Evolutionary conservation across 768 basidiomycete species (phyloP).

Genomic region (Phanerochaete carnosa): DNA sequence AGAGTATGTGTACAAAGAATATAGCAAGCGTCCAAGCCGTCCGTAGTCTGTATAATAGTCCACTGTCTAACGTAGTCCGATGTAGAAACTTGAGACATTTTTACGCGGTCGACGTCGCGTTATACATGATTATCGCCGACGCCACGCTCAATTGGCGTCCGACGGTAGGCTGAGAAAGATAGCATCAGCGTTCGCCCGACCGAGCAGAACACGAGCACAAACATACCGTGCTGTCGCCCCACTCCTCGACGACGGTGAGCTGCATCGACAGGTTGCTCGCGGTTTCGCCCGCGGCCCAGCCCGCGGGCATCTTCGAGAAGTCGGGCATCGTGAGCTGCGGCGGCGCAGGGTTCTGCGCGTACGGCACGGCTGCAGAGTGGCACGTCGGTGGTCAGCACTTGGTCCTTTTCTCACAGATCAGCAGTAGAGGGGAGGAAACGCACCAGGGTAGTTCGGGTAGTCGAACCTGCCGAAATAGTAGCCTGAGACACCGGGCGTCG

Average conservation of each 20-base stretch:
- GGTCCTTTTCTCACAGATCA: background rate
- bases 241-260: constrained; percentile 42
- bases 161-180: background rate
- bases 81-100: too few species aligned
- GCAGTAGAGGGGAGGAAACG: background rate
- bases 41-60: too few species aligned
- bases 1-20: too few species aligned
- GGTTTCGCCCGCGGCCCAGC: constrained; percentile 33
- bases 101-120: background rate
- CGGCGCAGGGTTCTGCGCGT: constrained; percentile 36
- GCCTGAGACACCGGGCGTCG: constrained; percentile 32
- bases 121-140: background rate
- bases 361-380: constrained; percentile 34
- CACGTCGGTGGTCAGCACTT: background rate
- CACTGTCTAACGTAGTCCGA: too few species aligned
- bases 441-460: constrained; percentile 36
- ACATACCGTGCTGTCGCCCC: constrained; percentile 33
- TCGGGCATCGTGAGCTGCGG: constrained; percentile 41
- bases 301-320: constrained; percentile 38
- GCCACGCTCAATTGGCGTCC: background rate
- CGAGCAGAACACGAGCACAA: background rate
- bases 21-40: too few species aligned
- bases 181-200: background rate
- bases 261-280: constrained; percentile 33
- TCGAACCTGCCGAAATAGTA: constrained; percentile 44